Evolutionary conservation across 306 rosid genomes (phyloP), one percentile per base, ranked within the genome.

Genomic region (Cyclanthera cordifolia): DNA sequence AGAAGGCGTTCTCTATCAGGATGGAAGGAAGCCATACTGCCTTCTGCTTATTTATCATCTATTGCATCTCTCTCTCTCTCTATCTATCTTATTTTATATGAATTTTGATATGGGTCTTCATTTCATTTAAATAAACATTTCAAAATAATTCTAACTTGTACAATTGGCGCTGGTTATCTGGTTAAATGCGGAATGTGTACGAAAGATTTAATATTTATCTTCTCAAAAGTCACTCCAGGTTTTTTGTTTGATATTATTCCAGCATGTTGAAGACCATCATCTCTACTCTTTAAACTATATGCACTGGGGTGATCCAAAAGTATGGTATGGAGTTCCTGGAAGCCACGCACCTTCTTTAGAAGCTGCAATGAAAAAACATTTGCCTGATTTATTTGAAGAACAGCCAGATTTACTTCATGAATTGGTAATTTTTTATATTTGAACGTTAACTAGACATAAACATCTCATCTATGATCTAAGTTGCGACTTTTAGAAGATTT

Each of bases 251-350:
- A 70, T 53, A n/a, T 74, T 83, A 66, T 7, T 70, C 78, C 89
- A 93, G 99, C 99, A 93, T 82, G 96, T 93, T 64, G 99, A 93
- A 78, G 99, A 93, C 67, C 99, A 93, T 79, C 99, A 90, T 77
- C 94, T 93, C 23, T 93, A 90, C 82, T 93, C 99, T 5, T 80
- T 93, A 53, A 93, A 93, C 81, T 93, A 86, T 81, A 75, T 90
- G 68, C 99, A 93, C 72, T 90, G 85, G 83, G 99, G 97, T 53
- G 96, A 86, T 68, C 91, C 97, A 52, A 93, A 93, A 81, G 82
- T 93, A 21, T 93, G 99, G 99, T 93, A 93, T 74, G 99, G 99
- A 17, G 85, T 93, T 70, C 87, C 99, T 32, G 96, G 95, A 74
- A 83, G 63, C 77, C 83, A 77, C 53, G 99, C 99, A 45, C 69